Base-by-base conservation (phyloP, 768 basidiomycete genomes). In the Boletus edulis region DNA sequence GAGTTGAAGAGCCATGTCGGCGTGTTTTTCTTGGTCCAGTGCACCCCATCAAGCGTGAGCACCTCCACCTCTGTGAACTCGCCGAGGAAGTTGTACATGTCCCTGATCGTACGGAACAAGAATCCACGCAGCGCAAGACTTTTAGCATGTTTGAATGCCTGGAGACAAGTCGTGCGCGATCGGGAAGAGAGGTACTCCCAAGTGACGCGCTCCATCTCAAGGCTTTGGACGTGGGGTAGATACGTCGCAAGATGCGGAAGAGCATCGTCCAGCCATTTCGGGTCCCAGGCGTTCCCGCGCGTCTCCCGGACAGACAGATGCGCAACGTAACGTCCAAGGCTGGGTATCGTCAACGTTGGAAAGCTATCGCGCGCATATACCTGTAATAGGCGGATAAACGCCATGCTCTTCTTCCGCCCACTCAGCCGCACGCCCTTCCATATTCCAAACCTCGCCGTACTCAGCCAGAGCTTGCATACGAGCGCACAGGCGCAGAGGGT, bases 321-420 rank as follows among this genome's bases (percentile, higher is more conserved):
- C 7, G 49, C 41, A 18, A 72, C 54, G 22, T 91, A 89, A 62
- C 85, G 85, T 22, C 79, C 80, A 11, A 73, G 81, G 37, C 79
- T 90, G 8, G 79, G 82, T 35, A 62, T 86, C 4, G 71, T 80
- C 56, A 58, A 44, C 24, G 39, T 32, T 12, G 54, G 41, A 27
- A 22, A 32, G 49, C 79, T 83, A 4, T 69, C 46, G 46, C 34
- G 56, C n/a, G 9, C 39, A 46, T 70, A 70, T 13, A 55, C 51
- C 12, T 20, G 48, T 9, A 70, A 29, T 20, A 70, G 37, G 42
- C 51, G 52, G 37, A 66, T 32, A 14, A 70, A 55, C 1, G 54
- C 56, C 56, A 54, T 67, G 24, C 66, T 64, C 45, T 51, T 67
- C 44, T 54, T 56, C 18, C 61, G 41, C 4, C 46, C 41, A 18